phyloP scores from a whole-genome alignment of 2,329 filamentous ascomycete genomes.

The Talaromyces sp. region DNA sequence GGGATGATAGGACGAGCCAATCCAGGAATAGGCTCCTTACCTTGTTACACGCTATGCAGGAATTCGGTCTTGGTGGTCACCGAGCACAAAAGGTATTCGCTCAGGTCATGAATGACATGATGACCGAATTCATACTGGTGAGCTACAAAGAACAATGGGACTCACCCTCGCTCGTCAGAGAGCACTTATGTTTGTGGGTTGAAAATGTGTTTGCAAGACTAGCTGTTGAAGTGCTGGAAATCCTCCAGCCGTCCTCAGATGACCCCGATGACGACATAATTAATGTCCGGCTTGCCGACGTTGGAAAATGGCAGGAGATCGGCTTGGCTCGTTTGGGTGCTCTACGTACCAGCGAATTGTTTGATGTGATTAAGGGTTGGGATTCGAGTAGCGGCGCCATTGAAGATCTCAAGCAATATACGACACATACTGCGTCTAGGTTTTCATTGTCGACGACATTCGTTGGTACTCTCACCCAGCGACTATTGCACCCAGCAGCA shows the following conservation, averaged over 20 bases:
- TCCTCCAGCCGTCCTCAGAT: slow-evolving; percentile 33
- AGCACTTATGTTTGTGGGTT: slow-evolving; percentile 57
- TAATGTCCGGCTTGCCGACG: slow-evolving; percentile 40
- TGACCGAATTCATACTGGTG: slow-evolving; percentile 57
- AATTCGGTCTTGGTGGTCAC: slow-evolving; percentile 56
- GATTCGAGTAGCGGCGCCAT: slow-evolving; percentile 59
- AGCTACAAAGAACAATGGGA: slow-evolving; percentile 60
- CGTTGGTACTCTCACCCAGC: slow-evolving; percentile 51
- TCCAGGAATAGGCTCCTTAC: slow-evolving; percentile 37
- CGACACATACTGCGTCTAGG: slow-evolving; percentile 54
- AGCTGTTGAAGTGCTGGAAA: slow-evolving; percentile 50
- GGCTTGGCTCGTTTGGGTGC: slow-evolving; percentile 56
- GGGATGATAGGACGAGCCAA: slow-evolving; percentile 30
- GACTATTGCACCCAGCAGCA: slow-evolving; percentile 62
- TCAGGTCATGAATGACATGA: slow-evolving; percentile 56
- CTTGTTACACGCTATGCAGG: slow-evolving; percentile 49
- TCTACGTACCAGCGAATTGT: slow-evolving; percentile 57
- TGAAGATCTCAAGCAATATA: slow-evolving; percentile 60
- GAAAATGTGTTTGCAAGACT: slow-evolving; percentile 55
- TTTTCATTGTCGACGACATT: slow-evolving; percentile 57
- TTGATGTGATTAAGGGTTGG: slow-evolving; percentile 63
- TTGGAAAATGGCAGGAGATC: slow-evolving; percentile 57
- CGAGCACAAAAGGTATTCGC: slow-evolving; percentile 59
- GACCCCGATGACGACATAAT: slow-evolving; percentile 30
- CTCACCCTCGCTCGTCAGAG: slow-evolving; percentile 47